These are phyloP conservation scores for Colletotrichum scovillei DNA, from an alignment of 2,329 filamentous ascomycete species.

Conservation along the genomic window DNA sequence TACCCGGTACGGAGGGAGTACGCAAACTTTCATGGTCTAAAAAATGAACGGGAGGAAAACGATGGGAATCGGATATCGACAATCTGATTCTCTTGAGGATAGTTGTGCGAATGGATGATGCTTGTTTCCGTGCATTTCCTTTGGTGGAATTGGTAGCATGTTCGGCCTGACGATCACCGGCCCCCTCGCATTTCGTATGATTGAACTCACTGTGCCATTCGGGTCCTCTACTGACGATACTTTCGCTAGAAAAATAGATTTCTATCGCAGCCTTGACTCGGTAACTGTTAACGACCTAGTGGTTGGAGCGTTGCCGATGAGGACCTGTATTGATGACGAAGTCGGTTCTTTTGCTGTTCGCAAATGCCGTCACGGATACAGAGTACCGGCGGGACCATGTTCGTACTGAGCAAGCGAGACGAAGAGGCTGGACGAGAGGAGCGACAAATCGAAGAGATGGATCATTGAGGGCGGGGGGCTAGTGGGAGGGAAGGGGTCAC, in stretches of 20 bases:
- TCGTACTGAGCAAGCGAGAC: neutral
- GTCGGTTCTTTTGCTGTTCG: neutral
- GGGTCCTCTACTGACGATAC: neutral
- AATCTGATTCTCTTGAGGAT: neutral
- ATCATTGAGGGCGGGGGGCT: neutral
- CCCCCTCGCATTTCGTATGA: neutral
- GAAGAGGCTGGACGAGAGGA: neutral
- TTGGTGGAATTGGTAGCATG: neutral
- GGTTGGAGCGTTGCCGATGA: neutral
- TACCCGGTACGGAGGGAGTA: too few relatives aligned
- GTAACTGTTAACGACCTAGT: neutral
- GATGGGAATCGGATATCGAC: neutral
- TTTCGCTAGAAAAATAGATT: neutral
- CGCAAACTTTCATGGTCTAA: too few relatives aligned
- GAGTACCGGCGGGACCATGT: neutral
- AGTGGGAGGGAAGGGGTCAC: neutral
- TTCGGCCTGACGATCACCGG: neutral
- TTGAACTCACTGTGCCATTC: neutral
- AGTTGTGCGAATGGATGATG: neutral
- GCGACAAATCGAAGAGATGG: neutral
- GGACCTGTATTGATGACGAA: neutral
- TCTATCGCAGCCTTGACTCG: slow-evolving; percentile 9
- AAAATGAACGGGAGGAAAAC: neutral
- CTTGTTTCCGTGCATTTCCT: neutral
- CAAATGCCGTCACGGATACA: neutral